A percentile compares a stretch with the other conserved stretches of the same genome.
phyloP scores from a whole-genome alignment of 176 grass and related monocot species.

The Dendrocalamus sinicus region DNA sequence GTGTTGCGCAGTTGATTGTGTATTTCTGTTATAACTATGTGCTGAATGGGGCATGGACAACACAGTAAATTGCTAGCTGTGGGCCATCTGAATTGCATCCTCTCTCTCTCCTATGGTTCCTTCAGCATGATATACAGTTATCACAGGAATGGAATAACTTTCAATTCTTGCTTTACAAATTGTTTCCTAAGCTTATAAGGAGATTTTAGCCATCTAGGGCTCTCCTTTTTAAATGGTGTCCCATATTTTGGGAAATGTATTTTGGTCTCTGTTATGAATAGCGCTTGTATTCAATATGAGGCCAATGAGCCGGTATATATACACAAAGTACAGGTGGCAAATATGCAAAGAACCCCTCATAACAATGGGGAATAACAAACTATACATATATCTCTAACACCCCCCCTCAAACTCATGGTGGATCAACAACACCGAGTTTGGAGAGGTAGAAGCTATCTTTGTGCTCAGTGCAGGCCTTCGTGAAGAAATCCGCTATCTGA shows the following conservation, averaged over 20 bases:
- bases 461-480: too few species aligned
- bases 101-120: not conserved
- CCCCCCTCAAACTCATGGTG: too few species aligned
- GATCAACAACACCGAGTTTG: too few species aligned
- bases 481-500: too few species aligned
- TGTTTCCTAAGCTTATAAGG: not conserved
- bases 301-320: too few species aligned
- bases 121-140: not conserved
- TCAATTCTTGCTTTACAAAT: not conserved
- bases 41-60: slow-evolving; percentile 11
- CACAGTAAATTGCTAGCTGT: slow-evolving; percentile 27
- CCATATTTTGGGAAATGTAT: not conserved
- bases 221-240: slow-evolving; percentile 19
- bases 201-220: slow-evolving; percentile 2
- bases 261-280: too few species aligned
- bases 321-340: too few species aligned
- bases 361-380: too few species aligned
- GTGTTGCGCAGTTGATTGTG: not conserved
- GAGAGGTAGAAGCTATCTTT: too few species aligned
- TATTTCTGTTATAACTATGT: slow-evolving; percentile 5
- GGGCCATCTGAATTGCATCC: not conserved
- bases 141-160: not conserved
- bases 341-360: too few species aligned
- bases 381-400: too few species aligned
- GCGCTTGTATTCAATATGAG: too few species aligned